Percentiles rank a stretch among this genome's conserved stretches.
phyloP scores from a whole-genome alignment of 495 filamentous ascomycete species.

The Lasiosphaeria ovina region DNA sequence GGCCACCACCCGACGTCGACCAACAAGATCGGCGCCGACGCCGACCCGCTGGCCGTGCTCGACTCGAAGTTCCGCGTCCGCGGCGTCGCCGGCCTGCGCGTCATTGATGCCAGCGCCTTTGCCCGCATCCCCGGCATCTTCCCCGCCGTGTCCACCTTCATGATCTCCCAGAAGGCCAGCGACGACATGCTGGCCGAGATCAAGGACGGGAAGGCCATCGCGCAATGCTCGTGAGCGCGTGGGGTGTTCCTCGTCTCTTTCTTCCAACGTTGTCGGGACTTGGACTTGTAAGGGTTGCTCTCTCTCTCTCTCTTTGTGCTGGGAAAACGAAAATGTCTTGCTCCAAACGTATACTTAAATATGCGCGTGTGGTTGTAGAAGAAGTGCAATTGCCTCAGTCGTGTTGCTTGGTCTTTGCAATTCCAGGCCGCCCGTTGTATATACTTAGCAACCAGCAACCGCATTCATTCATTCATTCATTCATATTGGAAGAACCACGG shows the following conservation, averaged over 20 bases:
- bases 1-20: slow-evolving; percentile 48
- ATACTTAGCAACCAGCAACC: too few relatives aligned
- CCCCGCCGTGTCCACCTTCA: slow-evolving; percentile 52
- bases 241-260: background rate
- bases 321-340: too few relatives aligned
- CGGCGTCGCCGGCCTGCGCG: slow-evolving; percentile 40
- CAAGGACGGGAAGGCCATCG: slow-evolving; percentile 22
- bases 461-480: too few relatives aligned
- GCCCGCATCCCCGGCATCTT: slow-evolving; percentile 52
- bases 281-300: too few relatives aligned
- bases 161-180: slow-evolving; percentile 59
- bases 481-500: too few relatives aligned
- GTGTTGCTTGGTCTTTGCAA: too few relatives aligned
- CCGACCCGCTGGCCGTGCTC: slow-evolving; percentile 44
- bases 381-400: too few relatives aligned
- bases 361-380: too few relatives aligned
- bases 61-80: slow-evolving; percentile 43
- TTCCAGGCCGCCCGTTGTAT: too few relatives aligned
- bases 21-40: slow-evolving; percentile 41
- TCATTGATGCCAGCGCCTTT: slow-evolving; percentile 50
- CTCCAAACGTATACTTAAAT: too few relatives aligned
- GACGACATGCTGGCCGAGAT: slow-evolving; percentile 51
- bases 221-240: background rate
- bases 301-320: too few relatives aligned
- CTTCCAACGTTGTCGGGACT: background rate